Percentiles rank a stretch among this genome's conserved stretches.
Conservation (phyloP, 306 rosid species). For the Crotalaria pallida region DNA sequence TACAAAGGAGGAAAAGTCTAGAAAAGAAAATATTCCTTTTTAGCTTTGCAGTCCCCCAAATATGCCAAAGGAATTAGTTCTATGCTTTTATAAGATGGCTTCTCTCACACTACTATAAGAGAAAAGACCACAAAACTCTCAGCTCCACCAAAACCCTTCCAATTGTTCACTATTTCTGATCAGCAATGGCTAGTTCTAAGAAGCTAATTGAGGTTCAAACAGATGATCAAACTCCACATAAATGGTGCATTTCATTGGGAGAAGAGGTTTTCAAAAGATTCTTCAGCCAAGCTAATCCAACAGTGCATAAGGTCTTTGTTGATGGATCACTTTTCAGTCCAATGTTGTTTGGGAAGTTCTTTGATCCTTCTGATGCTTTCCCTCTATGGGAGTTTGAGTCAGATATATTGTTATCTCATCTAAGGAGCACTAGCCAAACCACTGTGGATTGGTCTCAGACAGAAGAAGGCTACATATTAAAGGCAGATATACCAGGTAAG, state of each 20-base stretch:
- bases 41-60: constrained; percentile 63
- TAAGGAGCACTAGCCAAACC: constrained; percentile 49
- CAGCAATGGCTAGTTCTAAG: constrained; percentile 38
- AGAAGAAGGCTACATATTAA: constrained; percentile 60
- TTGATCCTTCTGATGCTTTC: constrained; percentile 96
- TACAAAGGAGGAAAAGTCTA: constrained; percentile 23
- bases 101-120: constrained; percentile 50
- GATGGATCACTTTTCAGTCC: constrained; percentile 92
- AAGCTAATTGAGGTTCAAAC: constrained; percentile 53
- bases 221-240: constrained; percentile 64
- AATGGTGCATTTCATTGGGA: constrained; percentile 73
- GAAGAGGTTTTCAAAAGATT: constrained; percentile 75
- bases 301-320: constrained; percentile 56
- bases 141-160: constrained; percentile 33
- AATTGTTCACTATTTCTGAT: constrained; percentile 12
- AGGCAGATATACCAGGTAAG: constrained; percentile 79
- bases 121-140: constrained; percentile 29
- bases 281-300: constrained; percentile 44
- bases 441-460: constrained; percentile 71
- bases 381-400: constrained; percentile 96
- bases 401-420: constrained; percentile 55
- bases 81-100: constrained; percentile 32
- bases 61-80: constrained; percentile 73
- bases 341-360: constrained; percentile 81
- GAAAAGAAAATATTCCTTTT: constrained; percentile 53